Evolutionary conservation across 768 basidiomycete genomes (phyloP).

Genomic region (Calocybe gangraenosa): DNA sequence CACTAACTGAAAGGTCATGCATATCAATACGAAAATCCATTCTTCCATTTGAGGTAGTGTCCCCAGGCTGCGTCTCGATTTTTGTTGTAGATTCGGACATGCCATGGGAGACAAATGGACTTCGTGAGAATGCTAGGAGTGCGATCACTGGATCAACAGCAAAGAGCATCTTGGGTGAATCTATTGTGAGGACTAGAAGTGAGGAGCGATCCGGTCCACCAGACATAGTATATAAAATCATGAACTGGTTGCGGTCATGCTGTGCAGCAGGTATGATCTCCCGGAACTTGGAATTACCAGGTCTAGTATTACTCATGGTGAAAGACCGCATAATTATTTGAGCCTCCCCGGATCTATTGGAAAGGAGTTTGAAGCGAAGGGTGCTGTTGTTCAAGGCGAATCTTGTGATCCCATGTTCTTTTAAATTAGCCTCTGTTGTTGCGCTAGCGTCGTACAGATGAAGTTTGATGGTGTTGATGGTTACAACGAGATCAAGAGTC

Average conservation of each 20-base stretch:
- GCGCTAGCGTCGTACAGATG: conserved; percentile 81
- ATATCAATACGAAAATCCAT: conserved; percentile 80
- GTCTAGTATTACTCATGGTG: conserved; percentile 84
- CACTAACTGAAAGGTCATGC: conserved; percentile 82
- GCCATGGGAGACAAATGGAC: conserved; percentile 34
- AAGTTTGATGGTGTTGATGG: conserved; percentile 67
- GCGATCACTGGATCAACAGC: conserved; percentile 89
- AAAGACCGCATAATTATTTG: conserved; percentile 89
- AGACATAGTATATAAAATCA: conserved; percentile 83
- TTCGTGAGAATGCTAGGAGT: conserved; percentile 79
- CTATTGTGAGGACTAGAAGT: conserved; percentile 81
- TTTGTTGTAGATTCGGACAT: conserved; percentile 6
- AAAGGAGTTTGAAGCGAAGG: conserved; percentile 76
- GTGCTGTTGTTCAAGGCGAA: conserved; percentile 81
- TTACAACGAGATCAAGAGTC: conserved; percentile 68
- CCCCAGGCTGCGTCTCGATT: not conserved
- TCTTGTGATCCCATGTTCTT: conserved; percentile 77
- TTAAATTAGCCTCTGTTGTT: conserved; percentile 49
- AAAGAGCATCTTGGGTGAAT: conserved; percentile 90
- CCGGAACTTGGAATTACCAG: conserved; percentile 79
- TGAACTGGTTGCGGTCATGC: conserved; percentile 88
- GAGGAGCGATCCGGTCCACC: conserved; percentile 53
- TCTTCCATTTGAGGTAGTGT: not conserved
- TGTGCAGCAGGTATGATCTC: conserved; percentile 93
- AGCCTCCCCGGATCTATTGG: conserved; percentile 80